Evolutionary conservation across 1,284 basidiomycete genomes (phyloP), one percentile per base, ranked within the genome.

Genomic region (Grifola frondosa): DNA sequence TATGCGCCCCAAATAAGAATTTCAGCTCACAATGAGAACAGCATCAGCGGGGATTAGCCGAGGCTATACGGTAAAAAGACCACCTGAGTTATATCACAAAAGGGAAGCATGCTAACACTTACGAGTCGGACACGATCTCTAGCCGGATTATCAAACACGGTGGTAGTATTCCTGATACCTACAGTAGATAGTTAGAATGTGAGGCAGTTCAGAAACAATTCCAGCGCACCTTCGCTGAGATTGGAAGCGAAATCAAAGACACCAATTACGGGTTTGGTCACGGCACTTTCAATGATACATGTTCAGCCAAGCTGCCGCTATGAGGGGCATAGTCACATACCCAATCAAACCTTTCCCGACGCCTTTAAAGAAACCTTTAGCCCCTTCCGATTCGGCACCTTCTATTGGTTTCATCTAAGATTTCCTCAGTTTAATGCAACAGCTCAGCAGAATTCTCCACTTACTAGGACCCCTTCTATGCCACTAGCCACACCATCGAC

Each of bases 111-210:
- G 8, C 10, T 21, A 40, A 5, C 12, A 63, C 81, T 61, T 49
- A 87, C 87, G 56, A 93, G 67, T 56, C 97, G 79, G 19, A 91
- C 81, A 15, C 95, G 85, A 59, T 98, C 96, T 43, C 95, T 80
- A 39, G 89, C 88, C 34, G 90, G 88, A 52, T 84, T 90, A 61
- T 99, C 97, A 54, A 99, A 99, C 2, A 98, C 96, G 3, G 93
- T 98, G 0, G 97, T 99, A 0, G 97, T 99, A 61, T 99, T 99
- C 30, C 97, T 82, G 51, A 98, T 93, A 21, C 90, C 90, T 88
- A 56, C 19, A 35, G 5, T 5, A 15, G 28, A 19, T 20, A 25
- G 33, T 37, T 4, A 24, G 11, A 30, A 19, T 12, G 6, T 10
- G 34, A 15, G 15, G 15, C 7, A n/a, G 9, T 7, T 4, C 15